Percentiles rank a stretch among this genome's conserved stretches.
These are phyloP conservation scores for Kurtzmaniella quercitrusa DNA, from an alignment of 1,139 yeast species.

Conservation along the genomic window DNA sequence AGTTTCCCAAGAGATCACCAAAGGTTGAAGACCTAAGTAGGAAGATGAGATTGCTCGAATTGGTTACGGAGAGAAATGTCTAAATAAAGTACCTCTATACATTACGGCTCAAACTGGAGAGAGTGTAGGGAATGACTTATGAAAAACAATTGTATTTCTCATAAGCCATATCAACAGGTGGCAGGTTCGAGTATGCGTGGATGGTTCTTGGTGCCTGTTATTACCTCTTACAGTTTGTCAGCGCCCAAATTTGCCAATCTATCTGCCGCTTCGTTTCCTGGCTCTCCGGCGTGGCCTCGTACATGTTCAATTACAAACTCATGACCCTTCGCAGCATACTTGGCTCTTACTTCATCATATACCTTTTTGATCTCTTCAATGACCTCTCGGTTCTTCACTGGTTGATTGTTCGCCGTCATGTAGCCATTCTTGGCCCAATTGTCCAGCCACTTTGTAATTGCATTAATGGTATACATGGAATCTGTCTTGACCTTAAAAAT, in stretches of 20 bases:
- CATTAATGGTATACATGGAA: constrained; percentile 50
- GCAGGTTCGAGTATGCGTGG: no score
- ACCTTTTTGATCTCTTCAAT: constrained; percentile 28
- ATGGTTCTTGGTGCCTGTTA: no score
- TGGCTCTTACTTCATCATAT: constrained; percentile 23
- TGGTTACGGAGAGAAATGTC: no score
- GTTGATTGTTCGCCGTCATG: constrained; percentile 37
- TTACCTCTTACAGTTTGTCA: background rate
- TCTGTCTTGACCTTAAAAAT: constrained; percentile 47
- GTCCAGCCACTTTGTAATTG: constrained; percentile 46
- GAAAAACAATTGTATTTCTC: no score
- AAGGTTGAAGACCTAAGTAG: no score
- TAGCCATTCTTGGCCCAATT: constrained; percentile 55
- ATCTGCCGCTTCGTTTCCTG: constrained; percentile 81
- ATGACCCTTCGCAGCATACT: constrained; percentile 24
- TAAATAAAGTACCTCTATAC: no score
- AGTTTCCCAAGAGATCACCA: constrained; percentile 19
- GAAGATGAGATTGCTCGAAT: no score
- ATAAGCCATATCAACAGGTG: no score
- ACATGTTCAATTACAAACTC: constrained; percentile 48
- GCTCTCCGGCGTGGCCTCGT: constrained; percentile 63
- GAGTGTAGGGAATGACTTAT: no score
- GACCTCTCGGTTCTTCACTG: constrained; percentile 51
- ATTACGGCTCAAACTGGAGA: no score
- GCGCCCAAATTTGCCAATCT: constrained; percentile 46